A percentile compares a stretch with the other conserved stretches of the same genome.
phyloP scores from a whole-genome alignment of 2,329 filamentous ascomycete genomes.

The Didymella segeticola region DNA sequence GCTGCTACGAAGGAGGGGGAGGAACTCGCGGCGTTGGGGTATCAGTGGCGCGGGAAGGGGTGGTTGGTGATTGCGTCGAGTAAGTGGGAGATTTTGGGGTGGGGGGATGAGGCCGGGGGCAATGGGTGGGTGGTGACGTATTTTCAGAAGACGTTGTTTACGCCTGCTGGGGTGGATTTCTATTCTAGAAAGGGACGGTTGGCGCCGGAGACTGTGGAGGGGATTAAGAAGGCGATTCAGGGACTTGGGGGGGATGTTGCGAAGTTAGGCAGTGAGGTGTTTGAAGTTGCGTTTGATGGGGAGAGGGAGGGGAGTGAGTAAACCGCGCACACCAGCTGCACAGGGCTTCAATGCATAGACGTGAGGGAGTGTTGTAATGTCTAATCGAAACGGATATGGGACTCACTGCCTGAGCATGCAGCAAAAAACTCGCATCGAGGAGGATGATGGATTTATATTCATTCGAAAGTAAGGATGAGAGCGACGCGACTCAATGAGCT shows the following conservation, averaged over 20 bases:
- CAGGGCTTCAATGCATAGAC: too few relatives aligned
- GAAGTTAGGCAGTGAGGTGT: slow-evolving; percentile 59
- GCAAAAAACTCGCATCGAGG: too few relatives aligned
- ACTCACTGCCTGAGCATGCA: too few relatives aligned
- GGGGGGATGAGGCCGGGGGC: slow-evolving; percentile 64
- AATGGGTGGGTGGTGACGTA: slow-evolving; percentile 79
- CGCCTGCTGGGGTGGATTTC: slow-evolving; percentile 80
- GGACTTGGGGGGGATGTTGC: slow-evolving; percentile 60
- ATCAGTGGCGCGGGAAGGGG: slow-evolving; percentile 78
- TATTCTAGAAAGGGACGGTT: slow-evolving; percentile 70
- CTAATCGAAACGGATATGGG: too few relatives aligned
- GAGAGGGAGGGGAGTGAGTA: slow-evolving; percentile 27
- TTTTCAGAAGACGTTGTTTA: slow-evolving; percentile 84
- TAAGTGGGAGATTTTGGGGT: slow-evolving; percentile 84
- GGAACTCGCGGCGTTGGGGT: slow-evolving; percentile 50
- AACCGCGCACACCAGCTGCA: too few relatives aligned
- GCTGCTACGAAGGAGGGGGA: slow-evolving; percentile 13
- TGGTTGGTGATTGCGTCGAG: slow-evolving; percentile 73
- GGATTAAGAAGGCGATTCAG: slow-evolving; percentile 63
- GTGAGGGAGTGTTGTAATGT: slow-evolving; percentile 1
- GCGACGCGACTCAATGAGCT: too few relatives aligned
- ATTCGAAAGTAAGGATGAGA: too few relatives aligned
- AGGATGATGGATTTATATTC: too few relatives aligned
- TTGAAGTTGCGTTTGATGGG: slow-evolving; percentile 50
- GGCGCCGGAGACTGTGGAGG: slow-evolving; percentile 62